Conservation (phyloP, 495 filamentous ascomycete genomes). For the Staphylotrichum longicolle region DNA sequence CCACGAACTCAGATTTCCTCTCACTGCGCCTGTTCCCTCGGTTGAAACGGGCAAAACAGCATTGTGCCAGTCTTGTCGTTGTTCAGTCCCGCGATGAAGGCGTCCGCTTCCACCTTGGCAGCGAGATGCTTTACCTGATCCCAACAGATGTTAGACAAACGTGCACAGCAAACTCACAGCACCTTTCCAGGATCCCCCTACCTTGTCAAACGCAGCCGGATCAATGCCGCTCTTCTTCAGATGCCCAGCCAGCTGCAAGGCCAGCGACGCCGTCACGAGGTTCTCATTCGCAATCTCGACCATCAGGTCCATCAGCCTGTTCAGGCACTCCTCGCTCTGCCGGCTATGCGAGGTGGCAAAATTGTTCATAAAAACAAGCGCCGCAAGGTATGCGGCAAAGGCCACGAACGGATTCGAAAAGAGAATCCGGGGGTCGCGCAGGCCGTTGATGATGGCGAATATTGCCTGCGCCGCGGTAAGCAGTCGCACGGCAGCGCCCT, state of each 20-base stretch:
- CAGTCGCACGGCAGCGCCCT: slow-evolving; percentile 3
- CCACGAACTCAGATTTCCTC: too few species aligned
- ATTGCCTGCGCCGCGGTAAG: slow-evolving; percentile 16
- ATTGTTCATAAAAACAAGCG: slow-evolving; percentile 11
- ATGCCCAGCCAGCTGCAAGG: slow-evolving; percentile 19
- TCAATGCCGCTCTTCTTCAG: slow-evolving; percentile 17
- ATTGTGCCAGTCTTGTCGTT: background rate
- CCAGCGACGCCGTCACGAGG: slow-evolving; percentile 9
- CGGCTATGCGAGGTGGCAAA: slow-evolving; percentile 1
- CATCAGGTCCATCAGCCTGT: slow-evolving; percentile 11
- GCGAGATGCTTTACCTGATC: background rate
- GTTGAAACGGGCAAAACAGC: background rate
- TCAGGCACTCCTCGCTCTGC: slow-evolving; percentile 11
- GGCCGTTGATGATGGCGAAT: slow-evolving; percentile 9
- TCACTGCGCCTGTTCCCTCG: background rate
- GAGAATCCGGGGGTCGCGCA: background rate
- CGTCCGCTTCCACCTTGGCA: background rate
- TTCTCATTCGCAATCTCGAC: slow-evolving; percentile 4
- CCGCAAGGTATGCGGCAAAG: slow-evolving; percentile 10
- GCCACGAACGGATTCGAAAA: slow-evolving; percentile 8
- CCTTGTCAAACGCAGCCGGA: slow-evolving; percentile 2
- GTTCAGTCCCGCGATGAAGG: background rate
- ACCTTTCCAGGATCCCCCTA: background rate
- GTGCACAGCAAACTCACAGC: background rate
- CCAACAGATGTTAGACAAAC: background rate